These are phyloP conservation scores for Boletus pseudo-olivaceus DNA, from an alignment of 768 basidiomycete genomes.

Conservation along the genomic window DNA sequence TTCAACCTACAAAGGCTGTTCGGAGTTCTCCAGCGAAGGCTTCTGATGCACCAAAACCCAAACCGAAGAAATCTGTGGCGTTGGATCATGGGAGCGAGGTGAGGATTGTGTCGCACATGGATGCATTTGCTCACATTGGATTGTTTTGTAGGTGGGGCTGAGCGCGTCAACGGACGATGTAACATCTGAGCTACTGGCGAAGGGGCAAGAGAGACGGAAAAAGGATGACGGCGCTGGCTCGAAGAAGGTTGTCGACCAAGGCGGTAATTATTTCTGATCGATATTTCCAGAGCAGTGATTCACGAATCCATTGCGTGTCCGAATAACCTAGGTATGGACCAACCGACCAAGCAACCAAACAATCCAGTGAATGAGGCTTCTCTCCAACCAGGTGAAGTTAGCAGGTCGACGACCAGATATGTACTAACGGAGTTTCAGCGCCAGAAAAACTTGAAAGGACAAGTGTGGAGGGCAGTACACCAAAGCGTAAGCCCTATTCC, in stretches of 20 bases:
- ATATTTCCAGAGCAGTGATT: not conserved
- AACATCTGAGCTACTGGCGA: not conserved
- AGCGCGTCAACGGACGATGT: not conserved
- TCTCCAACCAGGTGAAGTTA: constrained; percentile 11
- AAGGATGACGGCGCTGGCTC: not conserved
- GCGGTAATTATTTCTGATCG: constrained; percentile 2
- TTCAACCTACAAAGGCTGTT: not conserved
- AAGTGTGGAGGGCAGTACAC: not conserved
- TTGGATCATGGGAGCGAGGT: constrained; percentile 10
- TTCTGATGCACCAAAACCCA: not conserved
- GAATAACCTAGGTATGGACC: constrained; percentile 3
- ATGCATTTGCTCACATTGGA: not conserved
- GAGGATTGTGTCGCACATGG: not conserved
- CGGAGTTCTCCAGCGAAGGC: constrained; percentile 11
- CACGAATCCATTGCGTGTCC: not conserved
- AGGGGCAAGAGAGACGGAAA: constrained; percentile 7
- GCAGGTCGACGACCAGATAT: not conserved
- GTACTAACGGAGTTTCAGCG: constrained; percentile 3
- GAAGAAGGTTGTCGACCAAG: not conserved
- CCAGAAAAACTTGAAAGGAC: not conserved
- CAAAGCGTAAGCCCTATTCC: constrained; percentile 8
- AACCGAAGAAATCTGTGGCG: constrained; percentile 3
- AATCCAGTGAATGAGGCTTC: not conserved
- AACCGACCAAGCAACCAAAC: not conserved
- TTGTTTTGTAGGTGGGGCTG: constrained; percentile 8